Conservation (phyloP, 148 eudicot species). For the Nyssa sinensis region DNA sequence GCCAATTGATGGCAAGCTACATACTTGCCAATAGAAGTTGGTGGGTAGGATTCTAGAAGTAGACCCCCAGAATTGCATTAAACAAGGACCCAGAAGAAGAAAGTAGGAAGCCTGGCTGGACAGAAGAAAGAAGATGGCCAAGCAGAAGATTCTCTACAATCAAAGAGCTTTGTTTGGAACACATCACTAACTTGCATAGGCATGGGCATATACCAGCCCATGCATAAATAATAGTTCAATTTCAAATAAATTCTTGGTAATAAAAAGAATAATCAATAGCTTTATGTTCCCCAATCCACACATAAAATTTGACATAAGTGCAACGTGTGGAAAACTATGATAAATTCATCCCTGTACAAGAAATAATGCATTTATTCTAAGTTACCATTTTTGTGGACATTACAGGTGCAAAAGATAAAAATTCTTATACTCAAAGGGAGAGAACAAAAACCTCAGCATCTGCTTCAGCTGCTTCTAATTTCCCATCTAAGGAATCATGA, state of each 20-base stretch:
- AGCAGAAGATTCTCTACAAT: not conserved
- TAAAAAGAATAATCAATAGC: not conserved
- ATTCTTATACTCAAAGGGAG: conserved; percentile 8
- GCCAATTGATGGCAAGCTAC: conserved; percentile 1
- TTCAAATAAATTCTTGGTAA: not conserved
- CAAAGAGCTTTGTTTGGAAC: conserved; percentile 2
- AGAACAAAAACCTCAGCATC: conserved; percentile 62
- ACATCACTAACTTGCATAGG: not conserved
- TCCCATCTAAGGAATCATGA: conserved; percentile 42
- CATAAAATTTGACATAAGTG: not conserved
- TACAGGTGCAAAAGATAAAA: not conserved
- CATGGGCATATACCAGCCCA: not conserved
- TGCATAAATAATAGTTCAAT: not conserved
- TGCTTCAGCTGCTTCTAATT: conserved; percentile 51
- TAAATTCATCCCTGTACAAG: not conserved
- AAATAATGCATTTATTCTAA: not conserved
- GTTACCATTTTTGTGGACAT: not conserved
- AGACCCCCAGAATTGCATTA: not conserved
- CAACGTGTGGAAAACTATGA: not conserved
- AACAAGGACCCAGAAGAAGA: not conserved
- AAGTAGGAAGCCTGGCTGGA: not conserved
- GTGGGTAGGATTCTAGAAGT: not conserved
- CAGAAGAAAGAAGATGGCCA: not conserved
- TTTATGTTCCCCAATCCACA: not conserved
- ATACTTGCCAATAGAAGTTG: not conserved